Evolutionary conservation across 257 asterid species (phyloP).

Genomic region (Solanum neorickii): DNA sequence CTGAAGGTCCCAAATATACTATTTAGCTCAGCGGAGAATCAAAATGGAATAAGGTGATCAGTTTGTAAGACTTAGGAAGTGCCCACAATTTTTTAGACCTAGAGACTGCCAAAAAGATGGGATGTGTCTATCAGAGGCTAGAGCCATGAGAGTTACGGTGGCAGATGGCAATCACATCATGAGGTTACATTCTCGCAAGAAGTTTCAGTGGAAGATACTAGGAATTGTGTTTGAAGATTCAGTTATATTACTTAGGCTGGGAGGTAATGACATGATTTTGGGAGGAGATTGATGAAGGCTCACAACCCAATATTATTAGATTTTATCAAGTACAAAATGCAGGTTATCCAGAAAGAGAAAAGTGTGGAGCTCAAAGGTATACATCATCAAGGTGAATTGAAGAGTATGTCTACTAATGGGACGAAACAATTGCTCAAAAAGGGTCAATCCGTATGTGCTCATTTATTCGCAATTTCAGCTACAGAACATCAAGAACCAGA

Average conservation of each 20-base stretch:
- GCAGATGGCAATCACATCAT: neutral
- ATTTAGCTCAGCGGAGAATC: neutral
- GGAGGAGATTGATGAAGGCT: neutral
- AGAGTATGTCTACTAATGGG: neutral
- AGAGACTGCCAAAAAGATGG: neutral
- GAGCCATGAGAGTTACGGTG: neutral
- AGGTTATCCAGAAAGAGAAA: neutral
- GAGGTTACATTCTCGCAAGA: neutral
- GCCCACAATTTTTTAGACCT: neutral
- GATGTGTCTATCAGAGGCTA: neutral
- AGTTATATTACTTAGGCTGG: neutral
- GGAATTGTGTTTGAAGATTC: neutral
- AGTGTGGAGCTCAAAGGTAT: neutral
- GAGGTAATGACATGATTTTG: neutral
- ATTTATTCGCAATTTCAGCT: neutral
- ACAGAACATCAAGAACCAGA: neutral
- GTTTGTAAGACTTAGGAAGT: neutral
- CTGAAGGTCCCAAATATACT: neutral
- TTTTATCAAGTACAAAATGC: neutral
- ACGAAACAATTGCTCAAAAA: neutral
- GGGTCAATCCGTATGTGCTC: neutral
- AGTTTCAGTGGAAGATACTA: neutral
- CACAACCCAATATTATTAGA: neutral
- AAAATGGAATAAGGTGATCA: neutral
- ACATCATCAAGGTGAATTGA: neutral